Evolutionary conservation across 2,329 filamentous ascomycete species (phyloP).

Genomic region (Cadophora gregata): DNA sequence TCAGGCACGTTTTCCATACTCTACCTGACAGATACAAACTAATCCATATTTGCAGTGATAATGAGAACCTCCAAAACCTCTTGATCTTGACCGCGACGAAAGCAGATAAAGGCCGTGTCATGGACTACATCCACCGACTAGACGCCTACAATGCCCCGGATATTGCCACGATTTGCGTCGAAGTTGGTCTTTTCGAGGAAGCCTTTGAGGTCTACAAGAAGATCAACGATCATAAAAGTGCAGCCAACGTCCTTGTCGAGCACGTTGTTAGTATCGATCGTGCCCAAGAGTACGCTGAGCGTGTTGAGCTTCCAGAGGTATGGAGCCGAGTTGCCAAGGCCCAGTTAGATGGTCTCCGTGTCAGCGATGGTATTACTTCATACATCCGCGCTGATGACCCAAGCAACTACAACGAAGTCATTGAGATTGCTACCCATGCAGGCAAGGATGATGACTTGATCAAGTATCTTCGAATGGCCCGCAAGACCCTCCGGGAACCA

Average conservation of each 20-base stretch:
- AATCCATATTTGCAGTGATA: slow-evolving; percentile 59
- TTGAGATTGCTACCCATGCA: slow-evolving; percentile 92
- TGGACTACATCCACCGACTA: slow-evolving; percentile 94
- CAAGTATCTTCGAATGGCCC: slow-evolving; percentile 95
- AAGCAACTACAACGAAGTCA: slow-evolving; percentile 92
- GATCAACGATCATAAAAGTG: slow-evolving; percentile 84
- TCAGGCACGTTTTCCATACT: slow-evolving; percentile 61
- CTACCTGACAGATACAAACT: neutral
- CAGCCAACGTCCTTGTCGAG: slow-evolving; percentile 91
- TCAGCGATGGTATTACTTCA: slow-evolving; percentile 91
- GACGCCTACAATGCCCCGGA: slow-evolving; percentile 90
- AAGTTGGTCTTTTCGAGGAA: slow-evolving; percentile 94
- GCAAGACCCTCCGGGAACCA: slow-evolving; percentile 94
- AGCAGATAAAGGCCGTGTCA: slow-evolving; percentile 91
- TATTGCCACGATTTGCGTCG: slow-evolving; percentile 90
- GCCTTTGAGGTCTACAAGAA: slow-evolving; percentile 99
- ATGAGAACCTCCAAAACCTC: slow-evolving; percentile 93
- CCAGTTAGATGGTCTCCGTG: slow-evolving; percentile 92
- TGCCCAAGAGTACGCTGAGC: slow-evolving; percentile 93
- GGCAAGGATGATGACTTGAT: slow-evolving; percentile 98
- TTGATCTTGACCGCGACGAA: slow-evolving; percentile 96
- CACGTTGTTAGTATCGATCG: slow-evolving; percentile 98
- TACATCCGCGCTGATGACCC: slow-evolving; percentile 96
- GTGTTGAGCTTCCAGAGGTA: slow-evolving; percentile 90
- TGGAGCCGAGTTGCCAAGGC: slow-evolving; percentile 99